A percentile compares a stretch with the other conserved stretches of the same genome.
Evolutionary conservation across 768 basidiomycete genomes (phyloP).

Genomic region (Leccinum pellstonianum): DNA sequence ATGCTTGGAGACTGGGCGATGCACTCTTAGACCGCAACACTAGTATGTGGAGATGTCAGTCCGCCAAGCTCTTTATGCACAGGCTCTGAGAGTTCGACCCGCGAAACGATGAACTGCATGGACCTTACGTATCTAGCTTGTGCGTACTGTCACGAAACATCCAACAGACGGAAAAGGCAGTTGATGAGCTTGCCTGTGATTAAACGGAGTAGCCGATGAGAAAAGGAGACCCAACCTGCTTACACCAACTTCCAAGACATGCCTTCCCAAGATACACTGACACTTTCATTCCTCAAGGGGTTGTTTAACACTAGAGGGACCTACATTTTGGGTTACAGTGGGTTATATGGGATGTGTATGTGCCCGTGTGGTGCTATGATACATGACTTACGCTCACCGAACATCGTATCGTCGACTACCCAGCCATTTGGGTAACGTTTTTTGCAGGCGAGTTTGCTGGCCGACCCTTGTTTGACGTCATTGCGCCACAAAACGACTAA

Average conservation of each 20-base stretch:
- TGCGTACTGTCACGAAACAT: background rate
- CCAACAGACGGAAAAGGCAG: background rate
- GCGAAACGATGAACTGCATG: background rate
- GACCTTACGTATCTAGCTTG: background rate
- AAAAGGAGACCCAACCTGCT: background rate
- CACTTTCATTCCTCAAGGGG: background rate
- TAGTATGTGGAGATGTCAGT: background rate
- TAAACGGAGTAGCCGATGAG: background rate
- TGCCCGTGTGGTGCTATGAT: slow-evolving; percentile 10
- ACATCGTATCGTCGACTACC: background rate
- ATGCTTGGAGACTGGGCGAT: slow-evolving; percentile 55
- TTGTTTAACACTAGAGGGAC: slow-evolving; percentile 9
- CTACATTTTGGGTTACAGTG: slow-evolving; percentile 58
- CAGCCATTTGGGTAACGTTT: slow-evolving; percentile 62
- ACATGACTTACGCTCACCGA: background rate
- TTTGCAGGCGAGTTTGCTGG: slow-evolving; percentile 47
- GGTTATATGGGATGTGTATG: slow-evolving; percentile 72
- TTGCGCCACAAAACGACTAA: background rate
- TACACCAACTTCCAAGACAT: background rate
- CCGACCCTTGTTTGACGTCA: background rate
- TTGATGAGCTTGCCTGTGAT: background rate
- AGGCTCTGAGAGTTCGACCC: background rate
- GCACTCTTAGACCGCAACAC: slow-evolving; percentile 35
- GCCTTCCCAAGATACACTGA: slow-evolving; percentile 1
- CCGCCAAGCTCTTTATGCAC: background rate